phyloP scores from a whole-genome alignment of 2,329 filamentous ascomycete genomes.

The Fusarium oligoseptatum region DNA sequence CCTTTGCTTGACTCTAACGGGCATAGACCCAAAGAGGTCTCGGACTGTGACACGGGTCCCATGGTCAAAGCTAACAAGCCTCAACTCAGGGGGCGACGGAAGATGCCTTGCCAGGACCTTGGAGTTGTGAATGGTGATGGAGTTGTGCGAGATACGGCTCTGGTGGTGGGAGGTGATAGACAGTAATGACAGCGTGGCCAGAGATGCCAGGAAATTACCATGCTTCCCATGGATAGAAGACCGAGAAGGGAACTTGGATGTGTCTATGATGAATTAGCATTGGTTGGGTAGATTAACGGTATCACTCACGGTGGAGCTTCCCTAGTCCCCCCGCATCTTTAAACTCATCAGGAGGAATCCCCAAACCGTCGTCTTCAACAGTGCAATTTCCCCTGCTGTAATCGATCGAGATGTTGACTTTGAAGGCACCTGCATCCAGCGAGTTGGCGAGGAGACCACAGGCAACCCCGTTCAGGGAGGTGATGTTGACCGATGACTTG shows the following conservation, averaged over 20 bases:
- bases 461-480: conserved; percentile 78
- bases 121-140: conserved; percentile 78
- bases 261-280: conserved; percentile 66
- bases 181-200: conserved; percentile 82
- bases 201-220: conserved; percentile 82
- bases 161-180: conserved; percentile 80
- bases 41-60: conserved; percentile 83
- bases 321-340: conserved; percentile 76
- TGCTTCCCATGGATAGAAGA: conserved; percentile 71
- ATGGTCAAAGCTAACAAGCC: conserved; percentile 67
- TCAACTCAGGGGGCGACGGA: conserved; percentile 71
- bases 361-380: conserved; percentile 86
- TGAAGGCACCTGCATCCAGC: conserved; percentile 81
- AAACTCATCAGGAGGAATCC: conserved; percentile 83
- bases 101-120: conserved; percentile 72
- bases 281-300: not conserved
- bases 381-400: conserved; percentile 80
- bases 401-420: conserved; percentile 79
- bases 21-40: conserved; percentile 90
- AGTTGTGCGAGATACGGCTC: conserved; percentile 71
- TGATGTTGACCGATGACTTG: conserved; percentile 85
- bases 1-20: conserved; percentile 88
- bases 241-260: conserved; percentile 75
- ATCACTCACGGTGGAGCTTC: conserved; percentile 75
- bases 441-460: conserved; percentile 84